phyloP scores from a whole-genome alignment of 495 filamentous ascomycete genomes.

The Tetracladium setigerum region DNA sequence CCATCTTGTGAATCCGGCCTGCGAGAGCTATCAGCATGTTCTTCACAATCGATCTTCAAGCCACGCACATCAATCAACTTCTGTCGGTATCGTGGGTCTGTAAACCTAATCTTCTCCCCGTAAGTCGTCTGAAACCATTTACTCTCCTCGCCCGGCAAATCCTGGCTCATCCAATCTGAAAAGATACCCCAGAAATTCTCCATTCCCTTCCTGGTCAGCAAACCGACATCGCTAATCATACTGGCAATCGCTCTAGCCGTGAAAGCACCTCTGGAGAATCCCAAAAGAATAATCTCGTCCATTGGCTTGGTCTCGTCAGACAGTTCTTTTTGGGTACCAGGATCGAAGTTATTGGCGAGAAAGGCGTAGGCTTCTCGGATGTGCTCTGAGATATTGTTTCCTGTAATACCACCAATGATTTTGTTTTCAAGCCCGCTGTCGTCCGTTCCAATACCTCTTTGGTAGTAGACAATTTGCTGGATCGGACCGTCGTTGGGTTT shows the following conservation, averaged over 20 bases:
- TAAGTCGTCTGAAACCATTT: conserved; percentile 10
- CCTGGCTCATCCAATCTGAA: conserved; percentile 52
- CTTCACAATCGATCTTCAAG: too few relatives aligned
- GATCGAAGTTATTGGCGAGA: conserved; percentile 53
- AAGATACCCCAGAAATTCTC: conserved; percentile 57
- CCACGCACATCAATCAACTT: conserved; percentile 11
- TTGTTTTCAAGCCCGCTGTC: conserved; percentile 32
- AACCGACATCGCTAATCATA: conserved; percentile 52
- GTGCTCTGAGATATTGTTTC: conserved; percentile 42
- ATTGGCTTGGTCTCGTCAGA: conserved; percentile 32
- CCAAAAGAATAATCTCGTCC: conserved; percentile 64
- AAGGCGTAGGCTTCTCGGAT: conserved; percentile 62
- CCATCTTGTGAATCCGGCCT: conserved; percentile 12
- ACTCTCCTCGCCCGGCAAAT: conserved; percentile 28
- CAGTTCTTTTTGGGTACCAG: conserved; percentile 6
- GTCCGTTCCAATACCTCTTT: conserved; percentile 41
- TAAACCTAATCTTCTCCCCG: conserved; percentile 7
- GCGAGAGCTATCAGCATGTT: neutral
- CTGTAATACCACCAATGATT: conserved; percentile 42
- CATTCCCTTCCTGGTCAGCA: conserved; percentile 58
- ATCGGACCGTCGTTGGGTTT: conserved; percentile 29
- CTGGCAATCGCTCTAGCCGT: conserved; percentile 59
- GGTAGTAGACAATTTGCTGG: conserved; percentile 40
- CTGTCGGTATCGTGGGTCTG: conserved; percentile 9
- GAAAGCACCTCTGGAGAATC: conserved; percentile 70